These are phyloP conservation scores for Dioszegia hungarica DNA, from an alignment of 768 basidiomycete genomes.

Conservation along the genomic window DNA sequence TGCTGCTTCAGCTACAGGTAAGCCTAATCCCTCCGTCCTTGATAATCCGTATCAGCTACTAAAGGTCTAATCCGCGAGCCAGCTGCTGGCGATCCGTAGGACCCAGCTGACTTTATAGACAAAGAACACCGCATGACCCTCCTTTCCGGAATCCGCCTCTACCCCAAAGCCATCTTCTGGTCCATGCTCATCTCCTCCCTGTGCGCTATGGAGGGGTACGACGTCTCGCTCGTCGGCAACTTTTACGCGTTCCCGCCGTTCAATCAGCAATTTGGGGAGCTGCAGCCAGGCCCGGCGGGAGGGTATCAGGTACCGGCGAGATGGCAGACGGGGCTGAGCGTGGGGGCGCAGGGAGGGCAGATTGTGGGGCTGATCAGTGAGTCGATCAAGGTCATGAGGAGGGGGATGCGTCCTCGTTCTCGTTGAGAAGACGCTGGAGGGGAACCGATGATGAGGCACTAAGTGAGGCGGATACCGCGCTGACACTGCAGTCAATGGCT, in stretches of 20 bases:
- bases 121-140: constrained; percentile 48
- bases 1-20: constrained; percentile 20
- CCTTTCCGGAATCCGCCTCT: constrained; percentile 43
- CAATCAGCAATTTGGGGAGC: constrained; percentile 39
- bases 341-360: constrained; percentile 49
- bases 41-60: not conserved
- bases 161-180: constrained; percentile 50
- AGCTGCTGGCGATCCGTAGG: too few species aligned
- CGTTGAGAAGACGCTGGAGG: too few species aligned
- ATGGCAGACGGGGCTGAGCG: constrained; percentile 51
- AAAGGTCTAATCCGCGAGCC: too few species aligned
- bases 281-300: constrained; percentile 25
- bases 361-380: constrained; percentile 47
- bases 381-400: too few species aligned
- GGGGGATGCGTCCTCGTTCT: too few species aligned
- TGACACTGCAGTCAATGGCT: constrained; percentile 42
- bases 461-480: too few species aligned
- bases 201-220: constrained; percentile 48
- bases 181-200: constrained; percentile 33
- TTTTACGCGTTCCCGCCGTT: constrained; percentile 46
- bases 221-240: constrained; percentile 31
- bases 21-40: not conserved
- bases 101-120: constrained; percentile 4
- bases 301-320: constrained; percentile 47
- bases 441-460: too few species aligned